Evolutionary conservation across 2,329 filamentous ascomycete genomes (phyloP), one percentile per base, ranked within the genome.

Genomic region (Cladosporium halotolerans): DNA sequence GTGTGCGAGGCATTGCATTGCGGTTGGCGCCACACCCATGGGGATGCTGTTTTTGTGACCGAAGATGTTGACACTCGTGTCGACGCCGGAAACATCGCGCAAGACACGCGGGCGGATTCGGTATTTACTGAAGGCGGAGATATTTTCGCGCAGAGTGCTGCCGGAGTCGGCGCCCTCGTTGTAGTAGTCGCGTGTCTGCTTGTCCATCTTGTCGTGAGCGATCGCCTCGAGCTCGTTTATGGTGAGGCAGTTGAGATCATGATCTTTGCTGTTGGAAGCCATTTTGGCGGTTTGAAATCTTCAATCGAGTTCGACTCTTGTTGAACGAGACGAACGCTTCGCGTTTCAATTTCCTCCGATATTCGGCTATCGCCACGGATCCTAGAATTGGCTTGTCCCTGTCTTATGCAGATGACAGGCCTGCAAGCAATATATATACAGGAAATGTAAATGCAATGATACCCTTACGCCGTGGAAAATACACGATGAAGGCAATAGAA

Each of bases 1-100:
- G 57, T 80, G 78, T 1, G 78, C 78, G 9, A 80, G 67, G 33
- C 71, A 69, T 55, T 81, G 78, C 63, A 79, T 76, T 2, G 77
- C 79, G 0, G 78, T 73, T 0, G 79, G 79, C 3, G 74, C 73
- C 38, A 82, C 75, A 9, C 77, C 77, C 2, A 83, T 66, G 0
- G 80, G 79, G 2, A 82, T 70, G 1, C 70, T 62, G 47, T 76
- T 63, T 48, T 55, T 61, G 54, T 63, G 67, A 1, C 76, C 77
- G 13, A 80, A 75, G 9, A 81, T 68, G 0, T 70, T 67, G 0
- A 72, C 72, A 3, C 68, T 69, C 1, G 72, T 73, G 54, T 73
- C 67, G 33, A 73, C 63, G 13, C 58, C 59, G 3, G 67, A 69
- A 11, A 74, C 70, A 60, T 74, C 70, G 19, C 66, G 62, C 6